Evolutionary conservation across 1,284 basidiomycete species (phyloP).

Genomic region (Farysia itapuensis): DNA sequence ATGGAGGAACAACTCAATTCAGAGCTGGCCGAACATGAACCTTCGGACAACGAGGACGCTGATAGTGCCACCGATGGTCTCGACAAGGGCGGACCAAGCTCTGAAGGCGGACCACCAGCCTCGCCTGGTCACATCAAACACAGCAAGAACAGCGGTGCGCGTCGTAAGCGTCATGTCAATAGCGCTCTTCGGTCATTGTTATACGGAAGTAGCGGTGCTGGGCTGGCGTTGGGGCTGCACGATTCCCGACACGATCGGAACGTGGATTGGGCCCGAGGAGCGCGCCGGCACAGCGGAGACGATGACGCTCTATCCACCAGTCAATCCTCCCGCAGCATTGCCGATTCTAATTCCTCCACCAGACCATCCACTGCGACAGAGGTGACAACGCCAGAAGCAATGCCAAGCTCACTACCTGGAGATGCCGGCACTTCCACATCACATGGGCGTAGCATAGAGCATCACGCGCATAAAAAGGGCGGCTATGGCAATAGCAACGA

Average conservation of each 20-base stretch:
- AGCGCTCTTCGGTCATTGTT: conserved; percentile 37
- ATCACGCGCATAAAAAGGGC: neutral
- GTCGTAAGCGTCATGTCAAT: conserved; percentile 40
- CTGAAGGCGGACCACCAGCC: no score
- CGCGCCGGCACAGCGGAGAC: conserved; percentile 4
- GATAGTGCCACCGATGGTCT: neutral
- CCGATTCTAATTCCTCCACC: conserved; percentile 36
- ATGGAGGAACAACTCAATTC: conserved; percentile 59
- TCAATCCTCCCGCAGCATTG: conserved; percentile 28
- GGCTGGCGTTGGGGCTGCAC: conserved; percentile 8
- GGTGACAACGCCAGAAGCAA: conserved; percentile 21
- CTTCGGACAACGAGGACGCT: conserved; percentile 2
- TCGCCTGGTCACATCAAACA: no score
- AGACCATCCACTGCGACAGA: conserved; percentile 32
- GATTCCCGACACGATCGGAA: neutral
- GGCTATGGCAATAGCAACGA: neutral
- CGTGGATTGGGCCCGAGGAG: neutral
- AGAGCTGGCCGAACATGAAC: no score
- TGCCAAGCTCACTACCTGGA: neutral
- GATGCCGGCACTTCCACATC: neutral
- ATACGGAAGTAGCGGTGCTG: conserved; percentile 28
- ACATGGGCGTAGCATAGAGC: no score
- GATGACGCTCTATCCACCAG: conserved; percentile 32
- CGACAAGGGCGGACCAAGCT: neutral
- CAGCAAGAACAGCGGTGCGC: neutral